Conservation (phyloP, 164 flowering plant genomes). For the Tetrastigma voinierianum region DNA sequence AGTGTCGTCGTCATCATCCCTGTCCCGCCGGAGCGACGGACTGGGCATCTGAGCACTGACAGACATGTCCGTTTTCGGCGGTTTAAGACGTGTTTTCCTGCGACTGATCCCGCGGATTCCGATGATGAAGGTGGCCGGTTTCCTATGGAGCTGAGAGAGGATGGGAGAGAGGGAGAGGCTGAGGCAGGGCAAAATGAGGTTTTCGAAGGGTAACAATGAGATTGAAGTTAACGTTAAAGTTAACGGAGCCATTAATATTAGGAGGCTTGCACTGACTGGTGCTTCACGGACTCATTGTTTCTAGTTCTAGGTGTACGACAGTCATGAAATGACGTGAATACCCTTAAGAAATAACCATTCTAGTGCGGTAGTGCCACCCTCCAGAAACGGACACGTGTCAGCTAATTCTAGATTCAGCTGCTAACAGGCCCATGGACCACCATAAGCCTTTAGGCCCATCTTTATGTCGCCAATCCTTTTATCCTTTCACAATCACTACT, state of each 20-base stretch:
- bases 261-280: no score
- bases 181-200: slow-evolving; percentile 14
- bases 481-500: no score
- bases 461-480: no score
- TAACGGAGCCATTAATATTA: slow-evolving; percentile 28
- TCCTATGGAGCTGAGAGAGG: slow-evolving; percentile 27
- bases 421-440: no score
- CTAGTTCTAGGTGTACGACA: no score
- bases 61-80: slow-evolving; percentile 43
- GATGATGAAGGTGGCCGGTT: slow-evolving; percentile 21
- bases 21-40: slow-evolving; percentile 20
- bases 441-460: no score
- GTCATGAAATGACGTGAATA: no score
- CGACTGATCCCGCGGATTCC: slow-evolving; percentile 20
- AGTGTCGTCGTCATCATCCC: slow-evolving; percentile 29
- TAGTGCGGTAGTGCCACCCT: no score
- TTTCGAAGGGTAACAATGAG: slow-evolving; percentile 27
- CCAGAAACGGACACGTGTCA: no score
- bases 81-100: slow-evolving; percentile 24
- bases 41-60: slow-evolving; percentile 28
- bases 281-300: no score
- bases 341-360: no score
- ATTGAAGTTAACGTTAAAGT: slow-evolving; percentile 7
- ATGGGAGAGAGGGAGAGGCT: slow-evolving; percentile 25
- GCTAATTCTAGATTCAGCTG: no score